Evolutionary conservation across 2,329 filamentous ascomycete genomes (phyloP), one percentile per base, ranked within the genome.

Genomic region (Calonectria pseudoturangicola): DNA sequence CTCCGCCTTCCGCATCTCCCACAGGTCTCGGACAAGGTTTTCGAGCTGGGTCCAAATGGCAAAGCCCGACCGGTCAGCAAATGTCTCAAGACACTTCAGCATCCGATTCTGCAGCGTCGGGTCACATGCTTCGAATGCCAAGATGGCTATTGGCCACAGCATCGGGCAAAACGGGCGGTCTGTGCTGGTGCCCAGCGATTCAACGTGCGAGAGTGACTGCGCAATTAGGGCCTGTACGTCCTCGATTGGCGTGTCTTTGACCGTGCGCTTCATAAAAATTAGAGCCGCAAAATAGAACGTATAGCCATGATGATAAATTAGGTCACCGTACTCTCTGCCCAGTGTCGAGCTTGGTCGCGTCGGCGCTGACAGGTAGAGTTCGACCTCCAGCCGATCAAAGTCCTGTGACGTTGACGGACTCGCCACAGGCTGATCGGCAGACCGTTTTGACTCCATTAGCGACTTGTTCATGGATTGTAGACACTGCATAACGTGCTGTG

Each of bases 251-350:
- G 72, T 51, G 12, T 70, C 76, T 13, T 79, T 79, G 18, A 79
- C 21, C 5, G 75, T 79, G 25, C 77, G 77, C 27, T 79, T 79
- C 77, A 79, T 77, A 16, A 79, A 76, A 13, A 79, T 73, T 18
- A 79, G 28, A 0, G 77, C 76, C 3, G 77, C 73, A 58, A 79
- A 79, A 70, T 79, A 79, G 16, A 76, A 79, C 0, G 73, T 76
- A 8, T 71, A 79, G 12, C 77, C 77, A 10, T 79, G 77, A 12
- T 79, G 74, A 4, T 79, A 79, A 1, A 79, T 75, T 9, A 79
- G 7, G 10, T 79, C 77, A 2, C 68, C 62, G 16, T 75, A 72
- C 10, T 79, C 77, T 50, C 54, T 77, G 15, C 76, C 71, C 0
- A 66, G 15, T 0, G 71, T 36, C 4, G 69, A 39, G 10, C 71